Conservation (phyloP, 116 monocot species). For the Cymodocea nodosa region DNA sequence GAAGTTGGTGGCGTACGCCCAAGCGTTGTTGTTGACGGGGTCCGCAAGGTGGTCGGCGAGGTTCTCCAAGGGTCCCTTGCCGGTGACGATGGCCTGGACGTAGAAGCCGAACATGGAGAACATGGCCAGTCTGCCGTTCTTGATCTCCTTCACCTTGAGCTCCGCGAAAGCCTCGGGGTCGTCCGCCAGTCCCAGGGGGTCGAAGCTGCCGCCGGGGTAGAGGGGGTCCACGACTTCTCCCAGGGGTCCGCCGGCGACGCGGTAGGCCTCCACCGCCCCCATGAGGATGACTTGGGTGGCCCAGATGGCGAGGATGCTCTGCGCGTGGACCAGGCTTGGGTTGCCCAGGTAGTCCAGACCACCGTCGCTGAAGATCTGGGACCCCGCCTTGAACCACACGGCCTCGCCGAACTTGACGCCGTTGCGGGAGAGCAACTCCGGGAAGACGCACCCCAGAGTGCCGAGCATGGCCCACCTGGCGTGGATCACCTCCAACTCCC, state of each 20-base stretch:
- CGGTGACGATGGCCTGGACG: slow-evolving; percentile 48
- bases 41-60: slow-evolving; percentile 52
- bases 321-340: slow-evolving; percentile 55
- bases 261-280: slow-evolving; percentile 72
- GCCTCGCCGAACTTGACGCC: slow-evolving; percentile 82
- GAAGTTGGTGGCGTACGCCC: slow-evolving; percentile 58
- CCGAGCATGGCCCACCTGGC: slow-evolving; percentile 59
- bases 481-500: slow-evolving; percentile 62
- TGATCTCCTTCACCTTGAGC: slow-evolving; percentile 57
- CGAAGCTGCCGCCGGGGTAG: slow-evolving; percentile 64
- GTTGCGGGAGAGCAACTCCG: slow-evolving; percentile 50
- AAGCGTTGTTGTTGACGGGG: slow-evolving; percentile 53
- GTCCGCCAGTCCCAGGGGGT: slow-evolving; percentile 47
- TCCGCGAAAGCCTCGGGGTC: slow-evolving; percentile 51
- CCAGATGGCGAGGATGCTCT: slow-evolving; percentile 75
- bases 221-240: slow-evolving; percentile 50
- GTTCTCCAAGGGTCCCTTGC: slow-evolving; percentile 55
- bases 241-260: slow-evolving; percentile 54
- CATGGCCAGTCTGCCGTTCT: slow-evolving; percentile 50
- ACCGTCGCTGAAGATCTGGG: slow-evolving; percentile 74
- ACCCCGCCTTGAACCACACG: slow-evolving; percentile 66
- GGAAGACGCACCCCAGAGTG: slow-evolving; percentile 54
- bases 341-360: slow-evolving; percentile 66
- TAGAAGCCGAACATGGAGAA: slow-evolving; percentile 64
- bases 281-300: slow-evolving; percentile 52